phyloP scores from a whole-genome alignment of 306 rosid genomes.

The Castanopsis chinensis region DNA sequence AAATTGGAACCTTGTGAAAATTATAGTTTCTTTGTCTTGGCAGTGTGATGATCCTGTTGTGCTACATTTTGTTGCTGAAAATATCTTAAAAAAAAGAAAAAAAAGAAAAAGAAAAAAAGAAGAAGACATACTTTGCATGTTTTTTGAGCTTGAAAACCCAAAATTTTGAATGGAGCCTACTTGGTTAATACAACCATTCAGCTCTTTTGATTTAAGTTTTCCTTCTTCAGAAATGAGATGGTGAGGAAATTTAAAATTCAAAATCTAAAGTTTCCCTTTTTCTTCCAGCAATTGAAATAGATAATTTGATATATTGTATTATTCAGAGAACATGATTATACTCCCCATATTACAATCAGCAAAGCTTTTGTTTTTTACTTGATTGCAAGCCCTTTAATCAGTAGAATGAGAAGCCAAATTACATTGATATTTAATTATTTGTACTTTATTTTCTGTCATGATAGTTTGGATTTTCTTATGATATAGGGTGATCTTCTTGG shows the following conservation, averaged over 20 bases:
- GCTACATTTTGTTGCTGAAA: not conserved
- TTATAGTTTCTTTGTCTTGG: not conserved
- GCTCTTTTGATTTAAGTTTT: not conserved
- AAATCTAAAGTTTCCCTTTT: not conserved
- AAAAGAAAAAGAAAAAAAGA: not conserved
- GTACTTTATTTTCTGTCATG: constrained; percentile 15
- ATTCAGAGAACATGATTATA: not conserved
- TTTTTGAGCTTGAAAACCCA: not conserved
- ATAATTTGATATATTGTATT: not conserved
- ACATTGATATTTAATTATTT: constrained; percentile 11
- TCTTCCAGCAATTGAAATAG: not conserved
- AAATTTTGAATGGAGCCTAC: not conserved
- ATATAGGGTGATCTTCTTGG: constrained; percentile 46
- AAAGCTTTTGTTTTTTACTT: not conserved
- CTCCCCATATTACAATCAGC: not conserved
- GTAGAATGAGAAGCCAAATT: not conserved
- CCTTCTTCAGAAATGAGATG: not conserved
- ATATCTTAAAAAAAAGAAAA: not conserved
- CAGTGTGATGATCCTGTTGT: not conserved
- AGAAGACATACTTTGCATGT: not conserved
- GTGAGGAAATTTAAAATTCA: not conserved
- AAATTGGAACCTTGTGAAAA: not conserved
- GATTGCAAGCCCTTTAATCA: not conserved
- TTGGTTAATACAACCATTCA: not conserved
- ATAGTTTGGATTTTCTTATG: constrained; percentile 16